Base-by-base conservation (phyloP, 2,329 filamentous ascomycete genomes). In the Rachicladosporium sp. region DNA sequence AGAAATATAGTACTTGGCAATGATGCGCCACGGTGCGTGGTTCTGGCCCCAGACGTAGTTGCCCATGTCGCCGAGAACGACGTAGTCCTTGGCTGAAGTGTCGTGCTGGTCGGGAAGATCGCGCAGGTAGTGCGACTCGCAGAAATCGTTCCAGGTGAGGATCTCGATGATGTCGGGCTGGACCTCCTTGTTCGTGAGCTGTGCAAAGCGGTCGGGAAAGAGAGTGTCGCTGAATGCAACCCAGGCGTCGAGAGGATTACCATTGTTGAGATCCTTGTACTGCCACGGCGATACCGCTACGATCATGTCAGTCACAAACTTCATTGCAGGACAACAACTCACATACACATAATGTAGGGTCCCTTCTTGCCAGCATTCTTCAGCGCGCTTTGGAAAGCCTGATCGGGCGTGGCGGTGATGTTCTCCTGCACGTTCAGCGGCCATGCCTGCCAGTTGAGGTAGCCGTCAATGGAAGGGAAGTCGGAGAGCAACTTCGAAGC, bases 401-500 rank as follows among this genome's bases (percentile, higher is more conserved):
- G 41, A 44, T 62, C 59, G 23, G 55, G 47, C 8, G 46, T 47
- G 41, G 43, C 43, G 30, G 54, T 58, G 36, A 54, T 52, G 48
- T 60, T 59, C 33, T 40, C 30, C n/a, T 52, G 41, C 33, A 46
- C 42, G 46, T 57, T 45, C 32, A 59, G 51, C 12, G 58, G 58
- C 58, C 58, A 61, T n/a, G 58, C 56, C 49, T 61, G 58, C 58
- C 59, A 61, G 49, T 62, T 61, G 46, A 59, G 50, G 48, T 55
- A 62, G 38, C 59, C 59, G 35, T 61, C 59, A 36, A 58, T 54
- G 13, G 56, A 53, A 27, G 53, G 37, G 38, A 54, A 62, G 13
- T 60, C 54, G 33, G 40, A 48, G 32, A 60, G 46, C 36, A 59
- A 46, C 11, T 50, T 42, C 31, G 46, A 47, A 9, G 54, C 52